Conservation (phyloP, 2,329 filamentous ascomycete species). For the Lachnellula cervina region DNA sequence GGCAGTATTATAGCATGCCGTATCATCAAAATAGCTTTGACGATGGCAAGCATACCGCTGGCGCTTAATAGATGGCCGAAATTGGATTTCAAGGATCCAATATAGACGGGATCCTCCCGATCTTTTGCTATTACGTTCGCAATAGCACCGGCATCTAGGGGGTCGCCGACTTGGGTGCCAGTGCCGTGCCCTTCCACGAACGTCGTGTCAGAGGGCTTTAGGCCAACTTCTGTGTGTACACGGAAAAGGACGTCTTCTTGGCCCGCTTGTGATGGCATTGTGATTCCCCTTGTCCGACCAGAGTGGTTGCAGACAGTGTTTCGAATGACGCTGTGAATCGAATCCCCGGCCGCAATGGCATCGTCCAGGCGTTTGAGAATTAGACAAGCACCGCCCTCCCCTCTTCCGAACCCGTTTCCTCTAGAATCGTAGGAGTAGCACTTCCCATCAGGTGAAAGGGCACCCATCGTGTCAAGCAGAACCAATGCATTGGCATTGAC, state of each 20-base stretch:
- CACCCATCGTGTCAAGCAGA: neutral
- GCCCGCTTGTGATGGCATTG: constrained; percentile 30
- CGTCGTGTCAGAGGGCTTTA: neutral
- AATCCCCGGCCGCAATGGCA: constrained; percentile 38
- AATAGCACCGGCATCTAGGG: constrained; percentile 9
- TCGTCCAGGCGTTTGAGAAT: constrained; percentile 38
- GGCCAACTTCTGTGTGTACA: too few relatives aligned
- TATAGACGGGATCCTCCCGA: neutral
- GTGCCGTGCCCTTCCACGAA: constrained; percentile 20
- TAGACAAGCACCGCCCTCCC: constrained; percentile 39
- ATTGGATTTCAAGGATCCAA: constrained; percentile 24
- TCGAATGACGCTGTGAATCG: constrained; percentile 39
- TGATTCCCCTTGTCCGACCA: constrained; percentile 41
- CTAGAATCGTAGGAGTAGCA: constrained; percentile 12
- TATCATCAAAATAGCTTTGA: constrained; percentile 16
- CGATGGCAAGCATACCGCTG: constrained; percentile 13
- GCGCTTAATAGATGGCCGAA: constrained; percentile 26
- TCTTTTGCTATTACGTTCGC: neutral
- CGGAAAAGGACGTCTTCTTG: too few relatives aligned
- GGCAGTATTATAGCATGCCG: constrained; percentile 33
- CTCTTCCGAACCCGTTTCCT: constrained; percentile 39
- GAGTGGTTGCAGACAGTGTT: constrained; percentile 40
- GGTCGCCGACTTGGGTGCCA: constrained; percentile 13
- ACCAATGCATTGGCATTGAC: constrained; percentile 33
- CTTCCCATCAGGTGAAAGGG: constrained; percentile 5